phyloP scores from a whole-genome alignment of 768 basidiomycete genomes.

The Phylloporus sp. region DNA sequence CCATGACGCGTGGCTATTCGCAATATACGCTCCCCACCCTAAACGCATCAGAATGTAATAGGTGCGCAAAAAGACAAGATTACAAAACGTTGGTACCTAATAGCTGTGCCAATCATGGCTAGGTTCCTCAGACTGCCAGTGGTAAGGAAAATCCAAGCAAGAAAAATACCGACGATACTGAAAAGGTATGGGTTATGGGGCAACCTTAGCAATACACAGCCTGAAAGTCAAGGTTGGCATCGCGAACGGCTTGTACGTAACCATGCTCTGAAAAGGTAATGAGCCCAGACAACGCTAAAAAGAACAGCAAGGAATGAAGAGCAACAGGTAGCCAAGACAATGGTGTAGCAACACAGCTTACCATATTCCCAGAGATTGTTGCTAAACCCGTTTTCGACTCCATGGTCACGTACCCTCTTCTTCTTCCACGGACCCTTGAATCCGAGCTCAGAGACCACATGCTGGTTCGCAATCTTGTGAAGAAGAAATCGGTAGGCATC shows the following conservation, averaged over 20 bases:
- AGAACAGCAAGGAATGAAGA: not conserved
- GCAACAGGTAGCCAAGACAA: not conserved
- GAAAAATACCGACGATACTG: too few species aligned
- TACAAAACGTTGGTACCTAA: not conserved
- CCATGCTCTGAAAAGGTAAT: constrained; percentile 46
- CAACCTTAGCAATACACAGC: constrained; percentile 28
- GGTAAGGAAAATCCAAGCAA: too few species aligned
- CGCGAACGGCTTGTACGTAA: constrained; percentile 50
- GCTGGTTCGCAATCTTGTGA: constrained; percentile 14
- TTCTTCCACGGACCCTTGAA: constrained; percentile 59
- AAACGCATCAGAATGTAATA: not conserved
- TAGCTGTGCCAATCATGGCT: not conserved
- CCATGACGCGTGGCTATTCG: not conserved
- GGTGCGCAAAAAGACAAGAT: too few species aligned
- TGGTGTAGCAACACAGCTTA: constrained; percentile 21
- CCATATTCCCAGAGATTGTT: constrained; percentile 64
- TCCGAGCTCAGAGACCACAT: constrained; percentile 51
- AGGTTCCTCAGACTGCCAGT: too few species aligned
- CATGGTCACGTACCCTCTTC: constrained; percentile 42
- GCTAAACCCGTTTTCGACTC: constrained; percentile 33
- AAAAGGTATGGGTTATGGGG: too few species aligned
- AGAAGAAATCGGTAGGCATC: constrained; percentile 57
- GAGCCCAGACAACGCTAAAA: not conserved
- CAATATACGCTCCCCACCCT: not conserved
- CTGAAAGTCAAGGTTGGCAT: constrained; percentile 37